phyloP scores from a whole-genome alignment of 306 rosid genomes.

The Castanea mollissima region DNA sequence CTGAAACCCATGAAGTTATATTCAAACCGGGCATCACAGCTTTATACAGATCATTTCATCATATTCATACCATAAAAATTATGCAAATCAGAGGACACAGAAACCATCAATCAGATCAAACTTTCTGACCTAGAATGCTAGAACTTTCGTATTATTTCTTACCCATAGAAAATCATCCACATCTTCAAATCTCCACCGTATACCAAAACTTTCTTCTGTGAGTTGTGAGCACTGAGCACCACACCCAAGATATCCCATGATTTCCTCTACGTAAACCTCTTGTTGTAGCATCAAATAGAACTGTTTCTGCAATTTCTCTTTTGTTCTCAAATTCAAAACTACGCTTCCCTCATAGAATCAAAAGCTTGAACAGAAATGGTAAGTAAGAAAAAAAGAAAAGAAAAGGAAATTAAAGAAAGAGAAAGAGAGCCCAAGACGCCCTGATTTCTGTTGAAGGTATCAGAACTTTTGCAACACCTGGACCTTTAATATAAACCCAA shows the following conservation, averaged over 20 bases:
- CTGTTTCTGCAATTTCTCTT: conserved; percentile 14
- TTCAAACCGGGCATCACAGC: conserved; percentile 6
- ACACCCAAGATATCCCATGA: background rate
- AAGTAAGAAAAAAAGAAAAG: background rate
- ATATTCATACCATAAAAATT: background rate
- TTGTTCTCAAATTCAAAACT: conserved; percentile 25
- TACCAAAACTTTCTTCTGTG: background rate
- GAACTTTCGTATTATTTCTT: too few relatives aligned
- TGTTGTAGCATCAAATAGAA: conserved; percentile 1
- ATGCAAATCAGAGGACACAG: background rate
- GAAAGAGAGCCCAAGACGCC: conserved; percentile 28
- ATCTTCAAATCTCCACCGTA: background rate
- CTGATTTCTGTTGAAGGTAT: conserved; percentile 52
- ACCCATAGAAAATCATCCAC: background rate
- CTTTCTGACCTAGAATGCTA: background rate
- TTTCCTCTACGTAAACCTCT: background rate
- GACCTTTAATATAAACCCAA: conserved; percentile 13
- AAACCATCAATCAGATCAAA: background rate
- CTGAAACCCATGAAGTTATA: background rate
- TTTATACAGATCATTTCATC: background rate
- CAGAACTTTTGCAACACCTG: conserved; percentile 92
- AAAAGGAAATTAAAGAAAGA: background rate
- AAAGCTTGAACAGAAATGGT: conserved; percentile 1
- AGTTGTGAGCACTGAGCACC: too few relatives aligned
- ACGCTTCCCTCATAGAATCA: background rate